Percentiles rank a stretch among this genome's conserved stretches.
Conservation (phyloP, 1,139 yeast genomes). For the Saccharomycopsis phalli region DNA sequence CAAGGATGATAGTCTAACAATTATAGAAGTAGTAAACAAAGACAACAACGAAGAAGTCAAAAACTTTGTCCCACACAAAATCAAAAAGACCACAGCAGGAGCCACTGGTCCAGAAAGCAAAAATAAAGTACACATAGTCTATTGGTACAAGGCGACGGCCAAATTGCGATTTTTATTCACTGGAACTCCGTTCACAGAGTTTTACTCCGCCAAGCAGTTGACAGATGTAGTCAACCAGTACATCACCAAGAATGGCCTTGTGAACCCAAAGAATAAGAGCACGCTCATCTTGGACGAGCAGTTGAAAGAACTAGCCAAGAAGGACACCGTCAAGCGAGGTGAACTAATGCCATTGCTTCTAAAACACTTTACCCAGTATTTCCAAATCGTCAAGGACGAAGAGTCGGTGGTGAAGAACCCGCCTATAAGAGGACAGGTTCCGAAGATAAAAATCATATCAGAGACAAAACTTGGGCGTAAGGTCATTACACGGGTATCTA, state of each 20-base stretch:
- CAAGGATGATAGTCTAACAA: slow-evolving; percentile 59
- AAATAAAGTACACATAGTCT: slow-evolving; percentile 31
- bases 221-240: slow-evolving; percentile 46
- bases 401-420: slow-evolving; percentile 29
- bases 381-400: slow-evolving; percentile 44
- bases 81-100: slow-evolving; percentile 27
- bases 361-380: slow-evolving; percentile 47
- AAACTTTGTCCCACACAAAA: slow-evolving; percentile 56
- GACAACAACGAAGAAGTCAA: slow-evolving; percentile 40
- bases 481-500: slow-evolving; percentile 61
- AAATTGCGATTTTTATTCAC: slow-evolving; percentile 43
- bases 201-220: slow-evolving; percentile 48
- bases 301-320: slow-evolving; percentile 27
- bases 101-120: slow-evolving; percentile 7
- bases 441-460: slow-evolving; percentile 56
- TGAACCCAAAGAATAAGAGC: slow-evolving; percentile 39
- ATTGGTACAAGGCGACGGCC: slow-evolving; percentile 47
- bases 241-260: slow-evolving; percentile 43
- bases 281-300: slow-evolving; percentile 45
- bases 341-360: slow-evolving; percentile 42
- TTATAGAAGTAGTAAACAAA: slow-evolving; percentile 42
- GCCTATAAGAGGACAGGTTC: slow-evolving; percentile 56
- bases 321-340: slow-evolving; percentile 37
- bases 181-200: slow-evolving; percentile 30
- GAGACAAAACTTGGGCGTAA: slow-evolving; percentile 81